Evolutionary conservation across 2,329 filamentous ascomycete genomes (phyloP).

Genomic region (Cladosporium oxysporum): DNA sequence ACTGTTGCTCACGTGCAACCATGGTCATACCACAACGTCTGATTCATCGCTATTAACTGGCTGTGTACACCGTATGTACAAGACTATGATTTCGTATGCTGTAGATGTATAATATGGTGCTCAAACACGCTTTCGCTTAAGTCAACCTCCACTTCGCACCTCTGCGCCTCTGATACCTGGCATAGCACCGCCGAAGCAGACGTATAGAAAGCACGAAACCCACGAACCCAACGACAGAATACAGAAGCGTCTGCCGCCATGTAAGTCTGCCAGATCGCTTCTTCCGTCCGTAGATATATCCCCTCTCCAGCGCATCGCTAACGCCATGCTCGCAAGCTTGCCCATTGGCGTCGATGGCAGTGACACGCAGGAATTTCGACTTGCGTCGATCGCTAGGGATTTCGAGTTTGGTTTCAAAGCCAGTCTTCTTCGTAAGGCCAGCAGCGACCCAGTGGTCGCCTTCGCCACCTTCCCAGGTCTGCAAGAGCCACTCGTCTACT

Average conservation of each 20-base stretch:
- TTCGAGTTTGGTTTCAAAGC: conserved; percentile 45
- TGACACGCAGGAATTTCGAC: conserved; percentile 32
- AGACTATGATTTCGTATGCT: background rate
- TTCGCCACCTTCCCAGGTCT: conserved; percentile 21
- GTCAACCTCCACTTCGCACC: conserved; percentile 13
- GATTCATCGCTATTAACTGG: background rate
- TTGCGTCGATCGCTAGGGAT: conserved; percentile 25
- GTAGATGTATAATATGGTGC: background rate
- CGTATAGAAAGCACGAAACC: background rate
- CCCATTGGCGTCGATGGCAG: conserved; percentile 31
- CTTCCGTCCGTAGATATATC: conserved; percentile 6
- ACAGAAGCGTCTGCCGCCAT: background rate
- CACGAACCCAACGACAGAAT: background rate
- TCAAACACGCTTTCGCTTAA: background rate
- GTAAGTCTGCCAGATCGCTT: background rate
- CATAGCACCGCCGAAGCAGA: conserved; percentile 4
- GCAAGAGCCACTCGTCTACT: conserved; percentile 51
- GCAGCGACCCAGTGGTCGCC: conserved; percentile 26
- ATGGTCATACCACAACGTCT: background rate
- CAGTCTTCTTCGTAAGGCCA: conserved; percentile 23
- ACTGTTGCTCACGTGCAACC: background rate
- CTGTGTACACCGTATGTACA: background rate
- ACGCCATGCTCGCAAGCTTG: conserved; percentile 29
- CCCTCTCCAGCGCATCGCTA: conserved; percentile 19
- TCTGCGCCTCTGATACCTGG: background rate